These are phyloP conservation scores for Sporisorium graminicola DNA, from an alignment of 1,284 basidiomycete genomes.

Conservation along the genomic window DNA sequence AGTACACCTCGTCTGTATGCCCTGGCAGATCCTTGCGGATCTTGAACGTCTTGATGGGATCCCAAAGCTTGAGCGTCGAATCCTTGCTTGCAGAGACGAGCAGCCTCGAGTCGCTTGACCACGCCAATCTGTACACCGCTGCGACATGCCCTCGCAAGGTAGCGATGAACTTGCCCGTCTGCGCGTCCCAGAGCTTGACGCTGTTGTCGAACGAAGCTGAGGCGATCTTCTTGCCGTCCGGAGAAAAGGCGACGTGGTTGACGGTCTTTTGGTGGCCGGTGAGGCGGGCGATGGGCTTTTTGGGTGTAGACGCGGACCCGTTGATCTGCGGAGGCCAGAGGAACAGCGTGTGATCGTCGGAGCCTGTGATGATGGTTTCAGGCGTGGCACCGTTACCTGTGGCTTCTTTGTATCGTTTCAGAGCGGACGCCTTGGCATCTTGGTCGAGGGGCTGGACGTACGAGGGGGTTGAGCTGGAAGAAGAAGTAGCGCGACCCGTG, in stretches of 20 bases:
- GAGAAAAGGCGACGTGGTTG: conserved; percentile 93
- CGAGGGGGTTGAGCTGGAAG: conserved; percentile 12
- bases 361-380: conserved; percentile 85
- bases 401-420: conserved; percentile 78
- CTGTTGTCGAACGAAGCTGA: conserved; percentile 92
- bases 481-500: conserved; percentile 69
- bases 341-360: conserved; percentile 84
- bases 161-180: conserved; percentile 81
- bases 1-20: conserved; percentile 98
- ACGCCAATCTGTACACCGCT: conserved; percentile 91
- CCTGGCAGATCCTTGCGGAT: conserved; percentile 93
- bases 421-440: conserved; percentile 24
- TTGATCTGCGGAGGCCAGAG: conserved; percentile 65
- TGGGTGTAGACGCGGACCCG: conserved; percentile 70
- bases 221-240: conserved; percentile 91
- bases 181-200: conserved; percentile 85
- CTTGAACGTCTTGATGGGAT: conserved; percentile 73
- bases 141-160: conserved; percentile 93
- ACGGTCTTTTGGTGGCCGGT: conserved; percentile 97
- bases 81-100: conserved; percentile 95
- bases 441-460: conserved; percentile 40
- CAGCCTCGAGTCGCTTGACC: conserved; percentile 93
- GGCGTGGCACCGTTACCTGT: conserved; percentile 79
- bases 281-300: conserved; percentile 87
- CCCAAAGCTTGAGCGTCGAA: conserved; percentile 78